These are phyloP conservation scores for Xylariaceae sp. DNA, from an alignment of 2,329 filamentous ascomycete genomes.

Conservation along the genomic window DNA sequence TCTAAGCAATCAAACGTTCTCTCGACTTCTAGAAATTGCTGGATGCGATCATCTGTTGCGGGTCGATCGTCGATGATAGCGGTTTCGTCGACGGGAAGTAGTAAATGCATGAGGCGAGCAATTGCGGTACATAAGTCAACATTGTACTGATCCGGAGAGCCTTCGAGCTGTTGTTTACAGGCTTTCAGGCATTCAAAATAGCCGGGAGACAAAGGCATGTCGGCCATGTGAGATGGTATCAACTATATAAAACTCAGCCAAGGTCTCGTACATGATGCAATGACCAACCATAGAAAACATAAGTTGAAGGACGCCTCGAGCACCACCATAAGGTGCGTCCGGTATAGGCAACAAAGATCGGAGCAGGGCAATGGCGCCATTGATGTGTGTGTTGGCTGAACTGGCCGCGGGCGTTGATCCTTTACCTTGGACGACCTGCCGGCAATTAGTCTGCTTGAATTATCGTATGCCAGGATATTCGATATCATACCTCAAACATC, in stretches of 20 bases:
- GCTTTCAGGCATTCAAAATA: slow-evolving; percentile 43
- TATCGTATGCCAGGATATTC: background rate
- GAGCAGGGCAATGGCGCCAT: slow-evolving; percentile 57
- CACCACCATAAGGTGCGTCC: slow-evolving; percentile 38
- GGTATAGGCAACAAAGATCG: slow-evolving; percentile 41
- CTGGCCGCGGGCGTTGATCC: slow-evolving; percentile 44
- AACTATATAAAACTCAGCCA: slow-evolving; percentile 33
- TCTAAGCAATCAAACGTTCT: slow-evolving; percentile 39
- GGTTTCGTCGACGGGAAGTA: slow-evolving; percentile 32
- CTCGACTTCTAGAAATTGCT: slow-evolving; percentile 39
- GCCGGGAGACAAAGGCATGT: slow-evolving; percentile 36
- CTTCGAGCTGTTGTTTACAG: slow-evolving; percentile 31
- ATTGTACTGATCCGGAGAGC: slow-evolving; percentile 34
- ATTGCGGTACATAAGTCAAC: slow-evolving; percentile 40
- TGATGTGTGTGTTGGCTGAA: slow-evolving; percentile 54
- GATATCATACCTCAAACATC: slow-evolving; percentile 52
- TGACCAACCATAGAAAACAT: slow-evolving; percentile 51
- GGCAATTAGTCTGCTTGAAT: slow-evolving; percentile 16
- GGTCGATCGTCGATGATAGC: slow-evolving; percentile 36
- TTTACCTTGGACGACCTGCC: slow-evolving; percentile 38
- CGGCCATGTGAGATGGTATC: slow-evolving; percentile 40
- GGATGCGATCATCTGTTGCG: slow-evolving; percentile 33
- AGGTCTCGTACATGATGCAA: background rate
- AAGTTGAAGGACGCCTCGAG: slow-evolving; percentile 51
- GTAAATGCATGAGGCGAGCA: slow-evolving; percentile 38